A percentile compares a stretch with the other conserved stretches of the same genome.
Conservation (phyloP, 2,329 filamentous ascomycete genomes). For the Ceratocystis colombiana region DNA sequence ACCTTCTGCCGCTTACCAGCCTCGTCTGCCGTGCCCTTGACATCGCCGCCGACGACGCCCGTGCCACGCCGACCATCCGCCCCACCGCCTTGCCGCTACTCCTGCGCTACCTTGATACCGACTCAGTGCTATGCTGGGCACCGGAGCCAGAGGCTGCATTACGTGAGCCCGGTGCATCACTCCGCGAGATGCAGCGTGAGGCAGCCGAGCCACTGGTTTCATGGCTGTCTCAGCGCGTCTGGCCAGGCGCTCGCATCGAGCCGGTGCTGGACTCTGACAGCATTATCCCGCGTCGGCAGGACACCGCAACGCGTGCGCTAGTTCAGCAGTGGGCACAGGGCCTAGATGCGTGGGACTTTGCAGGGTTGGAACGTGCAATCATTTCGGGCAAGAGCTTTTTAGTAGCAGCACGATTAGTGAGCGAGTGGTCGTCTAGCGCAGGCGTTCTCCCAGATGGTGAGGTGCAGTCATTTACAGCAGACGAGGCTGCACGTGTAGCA, state of each 20-base stretch:
- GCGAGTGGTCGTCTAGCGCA: constrained; percentile 74
- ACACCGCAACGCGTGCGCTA: constrained; percentile 62
- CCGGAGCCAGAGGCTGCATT: constrained; percentile 44
- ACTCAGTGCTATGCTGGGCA: constrained; percentile 86
- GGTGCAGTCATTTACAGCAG: constrained; percentile 57
- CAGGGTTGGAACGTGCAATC: constrained; percentile 72
- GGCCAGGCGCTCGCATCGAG: constrained; percentile 68
- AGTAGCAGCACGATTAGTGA: constrained; percentile 62
- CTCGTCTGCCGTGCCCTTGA: constrained; percentile 75
- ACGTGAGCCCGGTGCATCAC: constrained; percentile 33
- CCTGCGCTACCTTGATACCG: constrained; percentile 81
- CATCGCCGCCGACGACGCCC: constrained; percentile 56
- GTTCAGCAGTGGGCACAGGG: constrained; percentile 67
- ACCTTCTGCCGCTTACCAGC: constrained; percentile 84
- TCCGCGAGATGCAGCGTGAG: constrained; percentile 63
- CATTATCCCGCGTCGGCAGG: constrained; percentile 67
- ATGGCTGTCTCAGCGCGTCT: constrained; percentile 62
- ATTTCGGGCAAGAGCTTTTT: constrained; percentile 82
- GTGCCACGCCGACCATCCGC: constrained; percentile 45
- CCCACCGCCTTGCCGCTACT: constrained; percentile 55
- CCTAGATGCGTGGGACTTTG: constrained; percentile 69
- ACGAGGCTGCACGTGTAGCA: constrained; percentile 67
- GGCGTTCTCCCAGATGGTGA: constrained; percentile 33
- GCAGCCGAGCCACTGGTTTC: constrained; percentile 60
- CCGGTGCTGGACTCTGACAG: constrained; percentile 71